Percentiles rank a stretch among this genome's conserved stretches.
Conservation (phyloP, 768 basidiomycete species). For the Tephrocybe rancida region DNA sequence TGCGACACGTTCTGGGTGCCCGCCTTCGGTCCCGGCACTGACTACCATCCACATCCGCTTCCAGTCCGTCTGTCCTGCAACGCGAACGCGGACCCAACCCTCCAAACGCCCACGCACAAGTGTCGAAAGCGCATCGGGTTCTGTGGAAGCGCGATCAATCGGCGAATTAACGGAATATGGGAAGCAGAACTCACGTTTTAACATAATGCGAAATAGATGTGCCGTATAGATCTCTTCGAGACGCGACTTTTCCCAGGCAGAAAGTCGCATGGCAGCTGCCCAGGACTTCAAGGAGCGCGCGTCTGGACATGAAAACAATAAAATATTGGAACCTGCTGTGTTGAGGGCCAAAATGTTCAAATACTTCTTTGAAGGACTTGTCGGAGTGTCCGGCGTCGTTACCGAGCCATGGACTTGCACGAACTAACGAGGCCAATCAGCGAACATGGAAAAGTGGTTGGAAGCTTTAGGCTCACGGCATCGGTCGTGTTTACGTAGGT, state of each 20-base stretch:
- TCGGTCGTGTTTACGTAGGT: constrained; percentile 88
- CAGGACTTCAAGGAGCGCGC: constrained; percentile 77
- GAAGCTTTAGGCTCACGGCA: constrained; percentile 58
- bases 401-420: constrained; percentile 79
- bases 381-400: constrained; percentile 57
- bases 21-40: constrained; percentile 43
- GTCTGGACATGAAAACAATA: constrained; percentile 85
- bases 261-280: constrained; percentile 88
- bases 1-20: constrained; percentile 23
- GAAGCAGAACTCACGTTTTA: constrained; percentile 37
- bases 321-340: constrained; percentile 89
- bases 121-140: constrained; percentile 57
- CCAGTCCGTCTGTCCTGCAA: constrained; percentile 99
- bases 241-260: constrained; percentile 93
- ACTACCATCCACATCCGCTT: constrained; percentile 88
- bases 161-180: constrained; percentile 1
- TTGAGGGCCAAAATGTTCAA: constrained; percentile 88
- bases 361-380: constrained; percentile 57
- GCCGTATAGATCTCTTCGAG: constrained; percentile 98
- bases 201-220: constrained; percentile 83
- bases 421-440: constrained; percentile 48
- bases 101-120: constrained; percentile 78
- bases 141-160: constrained; percentile 25
- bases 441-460: neutral
- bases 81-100: constrained; percentile 87